Conservation (phyloP, 1,139 yeast species). For the Petasospora fabianii region DNA sequence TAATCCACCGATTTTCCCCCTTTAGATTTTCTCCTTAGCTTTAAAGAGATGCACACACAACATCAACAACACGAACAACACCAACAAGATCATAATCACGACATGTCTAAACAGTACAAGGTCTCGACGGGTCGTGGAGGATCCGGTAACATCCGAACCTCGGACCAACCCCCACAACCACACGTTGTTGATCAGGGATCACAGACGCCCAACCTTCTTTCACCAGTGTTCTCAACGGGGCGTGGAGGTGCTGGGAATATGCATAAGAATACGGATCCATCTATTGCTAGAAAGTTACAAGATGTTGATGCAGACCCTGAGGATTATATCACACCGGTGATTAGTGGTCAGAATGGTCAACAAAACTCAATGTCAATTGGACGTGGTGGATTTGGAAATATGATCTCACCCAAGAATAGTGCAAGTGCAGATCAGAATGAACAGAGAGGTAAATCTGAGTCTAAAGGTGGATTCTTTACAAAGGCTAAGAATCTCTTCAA, state of each 20-base stretch:
- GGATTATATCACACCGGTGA: conserved; percentile 23
- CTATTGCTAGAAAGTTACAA: conserved; percentile 60
- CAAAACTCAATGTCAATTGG: conserved; percentile 38
- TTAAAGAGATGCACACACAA: too few relatives aligned
- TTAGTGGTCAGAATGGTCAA: conserved; percentile 46
- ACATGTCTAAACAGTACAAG: conserved; percentile 19
- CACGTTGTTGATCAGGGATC: conserved; percentile 58
- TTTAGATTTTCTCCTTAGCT: too few relatives aligned
- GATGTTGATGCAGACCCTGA: conserved; percentile 51
- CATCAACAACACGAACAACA: neutral
- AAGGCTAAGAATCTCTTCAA: conserved; percentile 28
- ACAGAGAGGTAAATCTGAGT: conserved; percentile 22
- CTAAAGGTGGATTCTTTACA: conserved; percentile 23
- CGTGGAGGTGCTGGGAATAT: conserved; percentile 83
- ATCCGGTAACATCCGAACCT: conserved; percentile 62
- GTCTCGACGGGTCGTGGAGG: conserved; percentile 63
- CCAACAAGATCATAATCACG: conserved; percentile 1
- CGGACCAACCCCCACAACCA: conserved; percentile 47
- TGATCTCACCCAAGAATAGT: conserved; percentile 34
- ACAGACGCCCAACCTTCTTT: conserved; percentile 57
- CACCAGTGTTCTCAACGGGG: conserved; percentile 65
- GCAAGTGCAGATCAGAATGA: conserved; percentile 20
- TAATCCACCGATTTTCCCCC: too few relatives aligned
- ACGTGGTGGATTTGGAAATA: conserved; percentile 40
- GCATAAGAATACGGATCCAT: conserved; percentile 61